Conservation (phyloP, 2,329 filamentous ascomycete genomes). For the Aspergillus sp. region DNA sequence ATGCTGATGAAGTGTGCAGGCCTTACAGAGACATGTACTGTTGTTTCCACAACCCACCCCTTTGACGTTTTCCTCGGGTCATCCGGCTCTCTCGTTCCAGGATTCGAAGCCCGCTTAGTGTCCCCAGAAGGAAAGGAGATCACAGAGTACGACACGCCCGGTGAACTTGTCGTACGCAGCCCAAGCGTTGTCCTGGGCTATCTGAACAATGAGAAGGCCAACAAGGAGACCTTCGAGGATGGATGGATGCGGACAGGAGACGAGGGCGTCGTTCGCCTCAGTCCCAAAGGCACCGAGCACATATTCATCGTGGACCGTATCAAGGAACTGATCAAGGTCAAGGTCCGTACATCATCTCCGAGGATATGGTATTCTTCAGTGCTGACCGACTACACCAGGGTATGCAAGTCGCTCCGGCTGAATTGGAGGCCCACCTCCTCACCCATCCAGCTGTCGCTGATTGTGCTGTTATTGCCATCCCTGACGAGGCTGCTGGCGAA, state of each 20-base stretch:
- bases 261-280: slow-evolving; percentile 67
- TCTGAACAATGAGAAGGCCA: slow-evolving; percentile 80
- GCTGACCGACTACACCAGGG: slow-evolving; percentile 51
- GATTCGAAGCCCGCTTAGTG: slow-evolving; percentile 63
- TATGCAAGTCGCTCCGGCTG: slow-evolving; percentile 77
- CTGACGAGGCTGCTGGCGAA: slow-evolving; percentile 60
- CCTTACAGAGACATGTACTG: slow-evolving; percentile 73
- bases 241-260: slow-evolving; percentile 85
- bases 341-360: slow-evolving; percentile 53
- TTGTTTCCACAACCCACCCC: slow-evolving; percentile 57
- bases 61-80: slow-evolving; percentile 69
- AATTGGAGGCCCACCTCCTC: slow-evolving; percentile 77
- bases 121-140: slow-evolving; percentile 68
- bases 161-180: slow-evolving; percentile 75
- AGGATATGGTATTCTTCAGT: not conserved
- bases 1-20: slow-evolving; percentile 42
- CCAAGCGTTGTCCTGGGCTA: slow-evolving; percentile 80
- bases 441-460: slow-evolving; percentile 73
- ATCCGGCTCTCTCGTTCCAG: slow-evolving; percentile 67
- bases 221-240: slow-evolving; percentile 74
- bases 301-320: slow-evolving; percentile 81
- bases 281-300: slow-evolving; percentile 70
- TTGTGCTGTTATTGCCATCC: slow-evolving; percentile 73
- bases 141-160: slow-evolving; percentile 67
- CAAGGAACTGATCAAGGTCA: slow-evolving; percentile 76